A percentile compares a stretch with the other conserved stretches of the same genome.
Evolutionary conservation across 176 grass and related monocot species (phyloP).

Genomic region (Musa itinerans): DNA sequence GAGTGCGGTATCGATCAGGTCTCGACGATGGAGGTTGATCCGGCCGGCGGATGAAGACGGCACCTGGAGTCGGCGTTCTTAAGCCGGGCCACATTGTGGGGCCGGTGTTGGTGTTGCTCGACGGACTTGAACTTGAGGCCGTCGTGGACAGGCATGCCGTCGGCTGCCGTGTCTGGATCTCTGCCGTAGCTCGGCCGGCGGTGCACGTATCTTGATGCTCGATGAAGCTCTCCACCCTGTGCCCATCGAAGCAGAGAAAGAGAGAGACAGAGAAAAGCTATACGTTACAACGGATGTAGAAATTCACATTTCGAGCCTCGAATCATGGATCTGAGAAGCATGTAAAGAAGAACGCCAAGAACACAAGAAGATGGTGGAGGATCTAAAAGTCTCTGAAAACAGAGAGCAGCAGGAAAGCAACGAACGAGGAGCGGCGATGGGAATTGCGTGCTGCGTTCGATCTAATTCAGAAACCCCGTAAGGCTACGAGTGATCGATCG

Average conservation of each 20-base stretch:
- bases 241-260: background rate
- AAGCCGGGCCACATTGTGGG: conserved; percentile 8
- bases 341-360: background rate
- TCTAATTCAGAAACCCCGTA: background rate
- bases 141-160: conserved; percentile 23
- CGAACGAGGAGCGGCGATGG: background rate
- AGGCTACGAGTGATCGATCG: background rate
- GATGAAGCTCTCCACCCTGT: conserved; percentile 29
- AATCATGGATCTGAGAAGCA: background rate
- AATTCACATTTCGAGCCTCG: no score
- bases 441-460: background rate
- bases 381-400: background rate
- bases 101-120: conserved; percentile 23
- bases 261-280: background rate
- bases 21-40: background rate
- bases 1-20: background rate
- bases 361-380: background rate
- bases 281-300: no score
- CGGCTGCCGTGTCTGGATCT: conserved; percentile 1
- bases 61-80: background rate
- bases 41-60: background rate
- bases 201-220: conserved; percentile 29
- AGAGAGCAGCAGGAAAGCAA: background rate
- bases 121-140: conserved; percentile 20
- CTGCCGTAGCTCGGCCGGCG: background rate